These are phyloP conservation scores for Candida freyschussii DNA, from an alignment of 1,139 yeast genomes.

Conservation along the genomic window DNA sequence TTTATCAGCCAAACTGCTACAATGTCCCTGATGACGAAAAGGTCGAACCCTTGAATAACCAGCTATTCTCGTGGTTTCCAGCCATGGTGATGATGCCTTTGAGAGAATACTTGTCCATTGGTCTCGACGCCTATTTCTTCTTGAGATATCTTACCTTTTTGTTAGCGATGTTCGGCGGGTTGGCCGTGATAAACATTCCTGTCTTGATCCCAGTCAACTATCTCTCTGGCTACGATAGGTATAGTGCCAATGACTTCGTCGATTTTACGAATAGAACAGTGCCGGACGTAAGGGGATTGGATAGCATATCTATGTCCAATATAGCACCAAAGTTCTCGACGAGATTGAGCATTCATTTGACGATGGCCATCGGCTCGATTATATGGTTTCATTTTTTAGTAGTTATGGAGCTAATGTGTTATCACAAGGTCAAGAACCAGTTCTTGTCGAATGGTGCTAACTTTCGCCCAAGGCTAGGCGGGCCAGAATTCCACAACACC, in stretches of 20 bases:
- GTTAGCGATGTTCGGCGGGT: slow-evolving; percentile 41
- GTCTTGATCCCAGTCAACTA: slow-evolving; percentile 54
- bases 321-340: slow-evolving; percentile 44
- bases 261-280: slow-evolving; percentile 23
- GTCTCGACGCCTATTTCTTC: slow-evolving; percentile 65
- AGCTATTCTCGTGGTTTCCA: slow-evolving; percentile 44
- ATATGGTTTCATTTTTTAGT: slow-evolving; percentile 50
- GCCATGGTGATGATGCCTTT: slow-evolving; percentile 39
- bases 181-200: slow-evolving; percentile 48
- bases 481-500: slow-evolving; percentile 32
- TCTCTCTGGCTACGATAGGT: slow-evolving; percentile 34
- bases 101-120: slow-evolving; percentile 42
- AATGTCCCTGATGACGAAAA: slow-evolving; percentile 39
- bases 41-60: slow-evolving; percentile 36
- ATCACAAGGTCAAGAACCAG: slow-evolving; percentile 40
- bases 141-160: slow-evolving; percentile 48
- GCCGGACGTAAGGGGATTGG: slow-evolving; percentile 44
- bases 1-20: slow-evolving; percentile 55
- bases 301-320: slow-evolving; percentile 57
- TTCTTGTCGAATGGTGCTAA: slow-evolving; percentile 30
- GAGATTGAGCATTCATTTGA: slow-evolving; percentile 49
- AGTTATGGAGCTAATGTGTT: slow-evolving; percentile 44
- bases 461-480: slow-evolving; percentile 25
- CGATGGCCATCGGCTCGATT: slow-evolving; percentile 47
- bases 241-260: slow-evolving; percentile 14